Conservation (phyloP, 106 monocot genomes). For the Dendrobium huoshanense region DNA sequence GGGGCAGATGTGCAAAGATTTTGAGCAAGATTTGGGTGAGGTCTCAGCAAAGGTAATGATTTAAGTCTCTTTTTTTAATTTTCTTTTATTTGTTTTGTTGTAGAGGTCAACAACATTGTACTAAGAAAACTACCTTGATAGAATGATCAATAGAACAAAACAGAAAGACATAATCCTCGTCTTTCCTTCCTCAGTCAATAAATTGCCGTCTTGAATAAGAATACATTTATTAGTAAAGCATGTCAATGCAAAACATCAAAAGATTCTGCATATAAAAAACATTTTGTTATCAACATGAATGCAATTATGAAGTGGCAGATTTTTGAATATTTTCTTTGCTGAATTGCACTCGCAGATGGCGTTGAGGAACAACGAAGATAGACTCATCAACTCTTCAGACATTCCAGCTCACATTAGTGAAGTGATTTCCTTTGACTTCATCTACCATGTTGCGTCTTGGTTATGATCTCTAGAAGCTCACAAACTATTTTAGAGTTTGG, state of each 20-base stretch:
- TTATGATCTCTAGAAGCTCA: slow-evolving; percentile 9
- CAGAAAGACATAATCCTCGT: not conserved
- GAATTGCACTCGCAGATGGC: slow-evolving; percentile 18
- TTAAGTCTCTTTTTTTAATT: too few relatives aligned
- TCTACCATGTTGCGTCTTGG: slow-evolving; percentile 52
- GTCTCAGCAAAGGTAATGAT: too few relatives aligned
- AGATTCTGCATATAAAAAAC: too few relatives aligned
- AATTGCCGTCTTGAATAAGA: not conserved
- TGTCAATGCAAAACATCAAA: not conserved
- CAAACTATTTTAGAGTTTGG: not conserved
- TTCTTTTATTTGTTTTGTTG: too few relatives aligned
- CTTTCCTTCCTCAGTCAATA: not conserved
- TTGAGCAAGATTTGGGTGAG: too few relatives aligned
- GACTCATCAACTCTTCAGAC: slow-evolving; percentile 23
- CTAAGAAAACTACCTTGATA: too few relatives aligned
- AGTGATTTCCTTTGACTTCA: slow-evolving; percentile 47
- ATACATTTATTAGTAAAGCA: not conserved
- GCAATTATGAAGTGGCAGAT: not conserved
- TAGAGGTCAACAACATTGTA: not conserved
- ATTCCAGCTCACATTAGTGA: slow-evolving; percentile 43
- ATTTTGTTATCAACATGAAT: not conserved
- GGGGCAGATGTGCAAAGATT: too few relatives aligned
- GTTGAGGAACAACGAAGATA: slow-evolving; percentile 47
- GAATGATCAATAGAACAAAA: too few relatives aligned
- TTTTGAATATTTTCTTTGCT: not conserved